phyloP scores from a whole-genome alignment of 768 basidiomycete species.

The Calocera cornea region DNA sequence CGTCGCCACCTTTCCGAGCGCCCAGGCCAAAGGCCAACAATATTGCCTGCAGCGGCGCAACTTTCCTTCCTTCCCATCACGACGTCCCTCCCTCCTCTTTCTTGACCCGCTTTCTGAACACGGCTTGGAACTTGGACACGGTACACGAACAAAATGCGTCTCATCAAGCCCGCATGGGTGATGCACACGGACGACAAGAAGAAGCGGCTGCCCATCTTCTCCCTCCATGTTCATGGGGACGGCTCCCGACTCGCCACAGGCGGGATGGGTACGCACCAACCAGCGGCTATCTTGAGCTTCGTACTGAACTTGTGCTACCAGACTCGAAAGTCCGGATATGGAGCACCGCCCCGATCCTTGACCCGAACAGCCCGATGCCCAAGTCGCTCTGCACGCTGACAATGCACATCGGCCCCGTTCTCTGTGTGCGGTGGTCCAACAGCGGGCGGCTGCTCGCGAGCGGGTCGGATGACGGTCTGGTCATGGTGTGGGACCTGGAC shows the following conservation, averaged over 20 bases:
- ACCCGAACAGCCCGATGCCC: slow-evolving; percentile 52
- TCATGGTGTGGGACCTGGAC: slow-evolving; percentile 95
- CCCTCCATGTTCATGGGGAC: slow-evolving; percentile 88
- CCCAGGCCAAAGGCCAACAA: background rate
- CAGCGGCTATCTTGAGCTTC: background rate
- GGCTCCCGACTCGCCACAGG: slow-evolving; percentile 95
- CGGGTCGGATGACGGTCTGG: slow-evolving; percentile 88
- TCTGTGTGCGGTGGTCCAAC: slow-evolving; percentile 86
- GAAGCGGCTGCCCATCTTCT: slow-evolving; percentile 77
- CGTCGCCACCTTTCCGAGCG: background rate
- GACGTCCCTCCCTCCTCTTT: background rate
- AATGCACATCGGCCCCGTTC: slow-evolving; percentile 69
- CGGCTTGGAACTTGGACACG: background rate
- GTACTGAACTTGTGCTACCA: slow-evolving; percentile 9
- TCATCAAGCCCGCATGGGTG: slow-evolving; percentile 83
- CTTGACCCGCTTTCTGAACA: background rate
- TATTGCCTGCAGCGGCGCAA: background rate
- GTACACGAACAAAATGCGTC: slow-evolving; percentile 41
- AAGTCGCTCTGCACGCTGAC: slow-evolving; percentile 82
- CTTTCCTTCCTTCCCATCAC: background rate
- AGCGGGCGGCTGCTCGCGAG: slow-evolving; percentile 89
- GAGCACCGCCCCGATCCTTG: slow-evolving; percentile 92
- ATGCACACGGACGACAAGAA: slow-evolving; percentile 13
- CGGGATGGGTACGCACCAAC: slow-evolving; percentile 38
- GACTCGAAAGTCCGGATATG: slow-evolving; percentile 95